A percentile compares a stretch with the other conserved stretches of the same genome.
phyloP scores from a whole-genome alignment of 768 basidiomycete genomes.

The Rhodotorula paludigena region DNA sequence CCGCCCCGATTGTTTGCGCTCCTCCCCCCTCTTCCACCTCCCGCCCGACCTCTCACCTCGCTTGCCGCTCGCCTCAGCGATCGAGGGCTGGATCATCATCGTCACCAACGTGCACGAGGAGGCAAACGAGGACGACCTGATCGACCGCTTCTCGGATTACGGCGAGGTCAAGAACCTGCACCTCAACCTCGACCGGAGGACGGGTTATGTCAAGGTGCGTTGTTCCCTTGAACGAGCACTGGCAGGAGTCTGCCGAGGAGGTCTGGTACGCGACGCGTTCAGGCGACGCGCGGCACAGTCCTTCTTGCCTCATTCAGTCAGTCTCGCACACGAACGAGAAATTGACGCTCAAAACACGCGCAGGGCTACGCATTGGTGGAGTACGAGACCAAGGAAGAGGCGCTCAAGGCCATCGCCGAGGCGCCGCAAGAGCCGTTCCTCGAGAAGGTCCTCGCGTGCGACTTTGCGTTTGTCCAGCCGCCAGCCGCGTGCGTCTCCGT shows the following conservation, averaged over 20 bases:
- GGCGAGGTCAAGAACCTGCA: constrained; percentile 98
- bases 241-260: no score
- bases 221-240: no score
- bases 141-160: constrained; percentile 91
- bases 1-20: not conserved
- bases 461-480: constrained; percentile 86
- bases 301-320: no score
- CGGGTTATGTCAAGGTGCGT: constrained; percentile 93
- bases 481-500: constrained; percentile 45
- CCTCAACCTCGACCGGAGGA: constrained; percentile 90
- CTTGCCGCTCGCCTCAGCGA: constrained; percentile 58
- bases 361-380: constrained; percentile 98
- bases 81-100: constrained; percentile 97
- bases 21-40: not conserved
- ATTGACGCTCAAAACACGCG: no score
- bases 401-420: constrained; percentile 85
- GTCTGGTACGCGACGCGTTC: no score
- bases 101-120: constrained; percentile 97
- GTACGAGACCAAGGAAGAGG: constrained; percentile 91
- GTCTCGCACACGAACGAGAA: no score
- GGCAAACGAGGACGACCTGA: constrained; percentile 93
- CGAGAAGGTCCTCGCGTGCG: constrained; percentile 81
- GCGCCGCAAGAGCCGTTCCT: constrained; percentile 76
- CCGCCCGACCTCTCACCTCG: not conserved
- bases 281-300: no score